A percentile compares a stretch with the other conserved stretches of the same genome.
Evolutionary conservation across 768 basidiomycete species (phyloP).

Genomic region (Tremella mesenterica): DNA sequence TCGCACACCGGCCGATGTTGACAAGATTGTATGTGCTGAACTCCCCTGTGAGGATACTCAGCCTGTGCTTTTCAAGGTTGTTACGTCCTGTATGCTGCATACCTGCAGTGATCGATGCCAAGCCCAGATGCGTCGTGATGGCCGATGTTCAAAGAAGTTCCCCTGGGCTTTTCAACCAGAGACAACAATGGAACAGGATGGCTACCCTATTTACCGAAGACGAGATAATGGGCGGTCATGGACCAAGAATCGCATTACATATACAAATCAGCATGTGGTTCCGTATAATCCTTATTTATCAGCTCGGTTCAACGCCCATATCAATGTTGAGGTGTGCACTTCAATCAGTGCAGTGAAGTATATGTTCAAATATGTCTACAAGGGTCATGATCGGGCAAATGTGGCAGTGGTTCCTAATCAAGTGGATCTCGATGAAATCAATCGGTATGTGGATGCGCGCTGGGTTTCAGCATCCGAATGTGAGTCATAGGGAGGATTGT

Average conservation of each 20-base stretch:
- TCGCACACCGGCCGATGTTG: neutral
- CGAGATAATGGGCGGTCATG: slow-evolving; percentile 44
- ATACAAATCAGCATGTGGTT: slow-evolving; percentile 49
- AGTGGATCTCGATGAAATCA: no score
- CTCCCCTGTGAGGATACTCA: slow-evolving; percentile 17
- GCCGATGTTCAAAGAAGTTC: slow-evolving; percentile 48
- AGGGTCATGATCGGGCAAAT: slow-evolving; percentile 49
- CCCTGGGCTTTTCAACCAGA: slow-evolving; percentile 46
- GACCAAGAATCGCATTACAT: slow-evolving; percentile 15
- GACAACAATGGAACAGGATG: slow-evolving; percentile 47
- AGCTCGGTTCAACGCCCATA: slow-evolving; percentile 48
- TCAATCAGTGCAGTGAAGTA: slow-evolving; percentile 50
- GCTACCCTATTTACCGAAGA: slow-evolving; percentile 47
- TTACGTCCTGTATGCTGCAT: slow-evolving; percentile 51
- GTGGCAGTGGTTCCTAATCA: no score
- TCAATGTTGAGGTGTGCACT: slow-evolving; percentile 50
- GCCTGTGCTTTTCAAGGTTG: slow-evolving; percentile 47
- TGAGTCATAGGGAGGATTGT: no score
- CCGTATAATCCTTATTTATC: slow-evolving; percentile 47
- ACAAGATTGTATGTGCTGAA: neutral
- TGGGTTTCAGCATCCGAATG: no score
- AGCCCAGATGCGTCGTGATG: slow-evolving; percentile 47
- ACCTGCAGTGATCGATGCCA: slow-evolving; percentile 48
- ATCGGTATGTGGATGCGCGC: no score
- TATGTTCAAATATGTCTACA: slow-evolving; percentile 51